phyloP scores from a whole-genome alignment of 768 basidiomycete species.

The Agrocybe pediades region DNA sequence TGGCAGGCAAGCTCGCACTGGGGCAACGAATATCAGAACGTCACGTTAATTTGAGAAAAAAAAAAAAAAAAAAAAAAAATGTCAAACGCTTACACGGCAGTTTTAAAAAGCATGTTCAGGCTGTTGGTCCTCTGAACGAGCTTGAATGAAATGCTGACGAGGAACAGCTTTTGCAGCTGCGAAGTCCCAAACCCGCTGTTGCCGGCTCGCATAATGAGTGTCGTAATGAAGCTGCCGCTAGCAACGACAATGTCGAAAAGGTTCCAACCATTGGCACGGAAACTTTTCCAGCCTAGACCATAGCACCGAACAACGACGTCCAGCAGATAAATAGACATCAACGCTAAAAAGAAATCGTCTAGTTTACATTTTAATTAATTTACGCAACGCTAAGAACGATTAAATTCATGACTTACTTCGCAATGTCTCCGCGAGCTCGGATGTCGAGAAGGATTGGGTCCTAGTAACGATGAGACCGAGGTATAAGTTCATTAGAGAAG shows the following conservation, averaged over 20 bases:
- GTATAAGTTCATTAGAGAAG: neutral
- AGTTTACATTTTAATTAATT: conserved; percentile 1
- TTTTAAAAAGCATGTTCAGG: conserved; percentile 96
- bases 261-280: conserved; percentile 93
- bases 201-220: conserved; percentile 65
- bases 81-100: conserved; percentile 68
- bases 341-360: conserved; percentile 78
- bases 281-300: conserved; percentile 85
- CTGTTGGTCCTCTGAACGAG: conserved; percentile 86
- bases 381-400: neutral
- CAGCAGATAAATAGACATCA: conserved; percentile 72
- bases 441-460: conserved; percentile 75
- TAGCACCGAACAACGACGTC: conserved; percentile 79
- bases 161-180: conserved; percentile 87
- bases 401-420: conserved; percentile 58
- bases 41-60: neutral
- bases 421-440: conserved; percentile 48
- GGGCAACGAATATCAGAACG: neutral
- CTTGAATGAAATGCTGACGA: conserved; percentile 93
- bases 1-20: conserved; percentile 85
- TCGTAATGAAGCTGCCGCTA: conserved; percentile 81
- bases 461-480: conserved; percentile 36
- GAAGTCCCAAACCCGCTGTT: conserved; percentile 50
- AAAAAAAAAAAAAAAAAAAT: too few relatives aligned
- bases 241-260: conserved; percentile 85